Percentiles rank a stretch among this genome's conserved stretches.
phyloP scores from a whole-genome alignment of 1,284 basidiomycete species.

The Stygiomarasmius scandens region DNA sequence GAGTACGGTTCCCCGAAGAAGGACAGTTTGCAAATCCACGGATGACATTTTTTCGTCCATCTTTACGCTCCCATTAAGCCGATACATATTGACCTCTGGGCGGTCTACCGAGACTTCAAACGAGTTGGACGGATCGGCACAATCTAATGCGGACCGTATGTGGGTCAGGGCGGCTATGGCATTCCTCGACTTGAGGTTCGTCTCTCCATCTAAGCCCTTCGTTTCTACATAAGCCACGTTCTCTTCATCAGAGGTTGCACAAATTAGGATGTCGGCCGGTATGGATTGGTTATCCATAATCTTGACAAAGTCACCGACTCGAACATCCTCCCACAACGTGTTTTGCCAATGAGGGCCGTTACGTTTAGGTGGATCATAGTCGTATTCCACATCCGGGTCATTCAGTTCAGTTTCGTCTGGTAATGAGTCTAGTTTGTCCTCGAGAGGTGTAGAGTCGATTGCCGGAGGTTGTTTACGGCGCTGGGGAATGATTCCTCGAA shows the following conservation, averaged over 20 bases:
- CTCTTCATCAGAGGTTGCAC: conserved; percentile 83
- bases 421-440: neutral
- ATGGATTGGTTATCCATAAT: conserved; percentile 87
- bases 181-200: conserved; percentile 94
- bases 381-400: conserved; percentile 45
- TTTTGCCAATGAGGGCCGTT: conserved; percentile 68
- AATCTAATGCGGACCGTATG: conserved; percentile 64
- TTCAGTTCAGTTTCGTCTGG: neutral
- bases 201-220: conserved; percentile 98
- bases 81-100: conserved; percentile 94
- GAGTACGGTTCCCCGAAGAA: conserved; percentile 90
- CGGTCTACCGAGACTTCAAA: conserved; percentile 86
- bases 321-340: conserved; percentile 90
- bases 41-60: conserved; percentile 61
- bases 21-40: conserved; percentile 81
- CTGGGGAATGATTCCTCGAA: conserved; percentile 62
- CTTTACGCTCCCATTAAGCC: conserved; percentile 81
- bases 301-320: conserved; percentile 94
- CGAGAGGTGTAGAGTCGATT: neutral
- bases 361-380: conserved; percentile 21
- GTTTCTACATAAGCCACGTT: conserved; percentile 98
- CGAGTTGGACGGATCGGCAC: conserved; percentile 51
- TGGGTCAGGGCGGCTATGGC: conserved; percentile 81
- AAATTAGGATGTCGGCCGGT: conserved; percentile 94
- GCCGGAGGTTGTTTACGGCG: conserved; percentile 28